These are phyloP conservation scores for Fomes fomentarius DNA, from an alignment of 1,284 basidiomycete species.

Conservation along the genomic window DNA sequence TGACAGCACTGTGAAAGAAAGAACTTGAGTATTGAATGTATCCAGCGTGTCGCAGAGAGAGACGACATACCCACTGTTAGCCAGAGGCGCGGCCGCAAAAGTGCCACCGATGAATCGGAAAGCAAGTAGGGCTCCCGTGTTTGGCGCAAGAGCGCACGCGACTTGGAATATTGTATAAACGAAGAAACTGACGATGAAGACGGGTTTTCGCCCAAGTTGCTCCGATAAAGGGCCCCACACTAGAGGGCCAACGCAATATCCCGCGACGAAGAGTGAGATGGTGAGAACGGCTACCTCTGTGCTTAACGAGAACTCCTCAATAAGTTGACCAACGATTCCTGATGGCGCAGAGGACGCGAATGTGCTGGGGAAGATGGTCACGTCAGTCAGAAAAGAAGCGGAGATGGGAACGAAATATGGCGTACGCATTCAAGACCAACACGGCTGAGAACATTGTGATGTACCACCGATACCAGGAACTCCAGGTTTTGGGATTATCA, in stretches of 20 bases:
- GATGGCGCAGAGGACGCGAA: slow-evolving; percentile 66
- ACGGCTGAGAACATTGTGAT: slow-evolving; percentile 62
- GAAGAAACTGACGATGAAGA: slow-evolving; percentile 57
- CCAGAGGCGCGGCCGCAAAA: slow-evolving; percentile 50
- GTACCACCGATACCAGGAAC: slow-evolving; percentile 57
- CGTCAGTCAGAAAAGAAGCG: not conserved
- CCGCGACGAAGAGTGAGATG: slow-evolving; percentile 47
- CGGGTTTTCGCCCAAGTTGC: slow-evolving; percentile 61
- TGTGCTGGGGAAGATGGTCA: slow-evolving; percentile 40
- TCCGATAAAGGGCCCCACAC: slow-evolving; percentile 66
- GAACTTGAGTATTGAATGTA: not conserved
- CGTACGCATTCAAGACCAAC: slow-evolving; percentile 72
- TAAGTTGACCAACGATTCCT: slow-evolving; percentile 49
- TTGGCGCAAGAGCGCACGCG: slow-evolving; percentile 61
- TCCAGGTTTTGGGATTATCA: slow-evolving; percentile 64
- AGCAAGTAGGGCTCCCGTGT: slow-evolving; percentile 59
- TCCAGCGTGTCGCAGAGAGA: not conserved
- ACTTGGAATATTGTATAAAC: slow-evolving; percentile 55
- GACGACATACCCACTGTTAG: slow-evolving; percentile 37
- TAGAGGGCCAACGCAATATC: slow-evolving; percentile 60
- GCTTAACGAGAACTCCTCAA: slow-evolving; percentile 55
- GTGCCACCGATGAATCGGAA: slow-evolving; percentile 70
- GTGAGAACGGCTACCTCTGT: slow-evolving; percentile 47
- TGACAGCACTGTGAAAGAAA: slow-evolving; percentile 21
- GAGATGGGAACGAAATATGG: slow-evolving; percentile 3